phyloP scores from a whole-genome alignment of 163 green algal species.

The Smithsoniella earleae region DNA sequence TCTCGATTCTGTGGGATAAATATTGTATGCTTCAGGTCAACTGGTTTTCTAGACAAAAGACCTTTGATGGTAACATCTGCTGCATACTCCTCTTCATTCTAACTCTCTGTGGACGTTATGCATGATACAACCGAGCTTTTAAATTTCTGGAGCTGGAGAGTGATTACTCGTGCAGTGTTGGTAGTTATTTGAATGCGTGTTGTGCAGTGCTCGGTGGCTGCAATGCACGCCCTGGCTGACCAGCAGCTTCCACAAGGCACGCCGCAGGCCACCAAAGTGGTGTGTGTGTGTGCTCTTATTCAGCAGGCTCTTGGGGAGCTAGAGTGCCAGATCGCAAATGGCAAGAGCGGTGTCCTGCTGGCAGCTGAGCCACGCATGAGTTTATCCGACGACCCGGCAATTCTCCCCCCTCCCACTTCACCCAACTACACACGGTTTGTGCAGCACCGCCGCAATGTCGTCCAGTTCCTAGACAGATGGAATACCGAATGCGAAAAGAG shows the following conservation, averaged over 20 bases:
- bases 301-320: conserved; percentile 6
- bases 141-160: not conserved
- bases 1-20: too few species aligned
- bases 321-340: not conserved
- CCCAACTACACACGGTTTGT: not conserved
- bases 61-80: too few species aligned
- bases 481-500: conserved; percentile 20
- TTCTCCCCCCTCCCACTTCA: not conserved
- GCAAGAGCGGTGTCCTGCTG: not conserved
- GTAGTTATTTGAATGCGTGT: not conserved
- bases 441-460: not conserved
- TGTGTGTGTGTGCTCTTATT: not conserved
- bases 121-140: not conserved
- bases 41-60: too few species aligned
- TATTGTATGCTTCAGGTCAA: too few species aligned
- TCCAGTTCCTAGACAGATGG: conserved; percentile 11
- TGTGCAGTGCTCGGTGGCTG: conserved; percentile 13
- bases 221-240: not conserved
- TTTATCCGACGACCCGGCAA: not conserved
- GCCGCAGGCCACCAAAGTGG: not conserved
- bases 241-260: not conserved
- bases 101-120: not conserved
- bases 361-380: conserved; percentile 16
- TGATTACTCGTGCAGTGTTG: not conserved
- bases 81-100: too few species aligned